Base-by-base conservation (phyloP, 176 grass and related monocot genomes). In the Musa schizocarpa region DNA sequence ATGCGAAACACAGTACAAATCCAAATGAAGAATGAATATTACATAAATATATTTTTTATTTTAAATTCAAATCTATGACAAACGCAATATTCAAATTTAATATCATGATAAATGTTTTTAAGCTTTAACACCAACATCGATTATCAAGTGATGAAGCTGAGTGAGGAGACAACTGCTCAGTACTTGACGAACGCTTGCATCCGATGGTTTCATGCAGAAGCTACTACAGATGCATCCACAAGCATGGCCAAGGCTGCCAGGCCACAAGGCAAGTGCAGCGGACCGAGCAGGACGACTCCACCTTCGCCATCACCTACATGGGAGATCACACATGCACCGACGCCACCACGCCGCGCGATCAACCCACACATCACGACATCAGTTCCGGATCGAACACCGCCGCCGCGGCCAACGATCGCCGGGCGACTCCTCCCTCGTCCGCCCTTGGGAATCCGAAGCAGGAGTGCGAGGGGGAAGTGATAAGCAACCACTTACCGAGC, bases 161-260 rank as follows among this genome's bases (percentile, higher is more conserved):
- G 29, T 29, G 34, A 43, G 34, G 34, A 43, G 34, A 6, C 4
- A 6, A 6, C 34, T 43, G 34, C 34, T 43, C 0, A 6, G 4
- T 43, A 43, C 34, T 43, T 43, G 34, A 43, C 34, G 4, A 6
- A 43, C 34, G 6, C 34, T 43, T 6, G 34, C 34, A 43, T 6
- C 34, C 34, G 4, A 43, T 43, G 34, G 34, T 43, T 58, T 34
- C 29, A 17, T 80, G 69, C 81, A 98, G 94, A 73, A 89, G 88
- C 74, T 98, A 98, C 76, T 98, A 76, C 81, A 91, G 90, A 74
- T 98, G 94, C 80, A 91, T 88, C 2, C 82, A 93, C 80, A 91
- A 84, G 54, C 6, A 69, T 53, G 84, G 87, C 27, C 82, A 83
- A 61, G 84, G 80, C 13, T 98, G 94, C 82, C 25, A 12, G 17